Conservation (phyloP, 2,329 filamentous ascomycete species). For the Paraconiothyrium sp. region DNA sequence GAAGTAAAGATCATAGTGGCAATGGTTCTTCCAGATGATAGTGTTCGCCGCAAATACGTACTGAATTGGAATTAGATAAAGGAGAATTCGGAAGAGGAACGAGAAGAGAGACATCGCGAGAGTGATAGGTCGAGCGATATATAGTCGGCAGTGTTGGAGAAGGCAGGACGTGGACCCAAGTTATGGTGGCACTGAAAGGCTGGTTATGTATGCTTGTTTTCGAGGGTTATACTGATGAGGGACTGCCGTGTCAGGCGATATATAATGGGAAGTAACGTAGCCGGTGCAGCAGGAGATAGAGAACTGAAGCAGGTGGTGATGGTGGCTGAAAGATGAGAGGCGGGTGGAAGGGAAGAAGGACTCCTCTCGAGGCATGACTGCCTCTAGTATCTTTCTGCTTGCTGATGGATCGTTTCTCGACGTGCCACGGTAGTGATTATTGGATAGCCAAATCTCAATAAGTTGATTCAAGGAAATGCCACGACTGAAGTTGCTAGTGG, state of each 20-base stretch:
- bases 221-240: background rate
- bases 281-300: background rate
- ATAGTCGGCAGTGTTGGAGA: background rate
- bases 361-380: background rate
- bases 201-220: background rate
- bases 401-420: background rate
- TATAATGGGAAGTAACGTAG: background rate
- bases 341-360: background rate
- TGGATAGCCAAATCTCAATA: background rate
- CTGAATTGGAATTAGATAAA: background rate
- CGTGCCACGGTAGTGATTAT: background rate
- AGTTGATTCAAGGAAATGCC: background rate
- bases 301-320: background rate
- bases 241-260: background rate
- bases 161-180: background rate
- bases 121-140: background rate
- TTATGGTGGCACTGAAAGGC: background rate
- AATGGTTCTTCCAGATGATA: constrained; percentile 35
- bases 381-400: background rate
- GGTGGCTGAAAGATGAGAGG: background rate
- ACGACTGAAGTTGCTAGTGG: background rate
- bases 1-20: constrained; percentile 31
- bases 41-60: constrained; percentile 23
- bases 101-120: background rate
- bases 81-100: background rate